Base-by-base conservation (phyloP, 2,329 filamentous ascomycete species). In the Verticillium longisporum region DNA sequence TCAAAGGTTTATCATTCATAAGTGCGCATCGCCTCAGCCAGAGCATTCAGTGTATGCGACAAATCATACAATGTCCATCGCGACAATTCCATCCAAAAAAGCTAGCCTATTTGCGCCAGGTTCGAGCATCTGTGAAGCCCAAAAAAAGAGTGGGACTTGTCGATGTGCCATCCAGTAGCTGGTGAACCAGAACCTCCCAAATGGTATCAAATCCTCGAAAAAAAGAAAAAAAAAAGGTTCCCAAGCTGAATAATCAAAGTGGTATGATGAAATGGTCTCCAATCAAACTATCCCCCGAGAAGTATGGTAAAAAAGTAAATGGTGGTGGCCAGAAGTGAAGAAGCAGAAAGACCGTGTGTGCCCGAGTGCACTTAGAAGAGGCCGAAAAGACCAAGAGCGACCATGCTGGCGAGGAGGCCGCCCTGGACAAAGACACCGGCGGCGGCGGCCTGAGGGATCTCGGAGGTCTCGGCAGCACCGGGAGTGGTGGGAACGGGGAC, bases 331-430 rank as follows among this genome's bases (percentile, higher is more conserved):
- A 61, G 60, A 62, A 38, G 56, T 56, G 34, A 61, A 63, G 59
- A 59, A 58, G 32, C 2, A 36, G 21, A 59, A 55, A 9, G 15
- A 32, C 60, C 26, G 2, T 26, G 41, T 9, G 50, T 53, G 33
- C 7, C 38, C 18, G 36, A n/a, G 18, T 26, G 26, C n/a, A 13
- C 61, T 64, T 73, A 75, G 66, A 66, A 70, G 61, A 77, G 73
- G 61, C 77, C 71, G 62, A 74, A 73, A 58, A 78, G 61, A 62
- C 73, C 77, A 38, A 74, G 76, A 33, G 74, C 73, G 60, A 80
- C 62, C 41, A 72, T 73, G 50, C 71, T 72, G 38, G 75, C 73
- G 55, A 80, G 64, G 61, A 79, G 63, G 56, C 77, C 75, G 63
- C 73, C 73, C 66, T 77, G 73, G 63, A 75, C 68, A 33, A 75